Evolutionary conservation across 1,139 yeast species (phyloP), one percentile per base, ranked within the genome.

Genomic region (Arxiozyma heterogenica): DNA sequence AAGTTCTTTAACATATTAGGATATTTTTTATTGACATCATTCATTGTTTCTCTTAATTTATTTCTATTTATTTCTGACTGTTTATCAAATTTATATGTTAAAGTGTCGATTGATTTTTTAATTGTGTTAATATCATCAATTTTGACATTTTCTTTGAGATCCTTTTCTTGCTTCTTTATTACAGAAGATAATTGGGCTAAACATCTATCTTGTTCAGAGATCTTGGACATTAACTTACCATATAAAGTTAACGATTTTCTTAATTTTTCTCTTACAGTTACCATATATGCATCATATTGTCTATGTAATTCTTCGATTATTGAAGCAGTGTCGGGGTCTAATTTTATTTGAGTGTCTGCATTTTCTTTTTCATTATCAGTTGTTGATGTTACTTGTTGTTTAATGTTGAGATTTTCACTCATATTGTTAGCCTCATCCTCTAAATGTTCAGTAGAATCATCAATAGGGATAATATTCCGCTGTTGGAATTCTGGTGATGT

Each of bases 211-310:
- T 66, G 70, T 49, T 58, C 55, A 22, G 57, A 54, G 12, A 67
- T 52, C 52, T 65, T 64, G 12, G 52, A 47, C 20, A 56, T 54
- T 9, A 67, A 51, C 2, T 52, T 20, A 15, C 55, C 53, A 39
- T 64, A 68, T 30, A 65, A 52, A 2, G 52, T 46, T 1, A 58
- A 59, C 7, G 65, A 59, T 22, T 56, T 53, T 23, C 54, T 58
- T 21, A 67, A 49, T 49, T 65, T 66, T 20, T 51, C 45, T 44
- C 61, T 58, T 18, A 67, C 58, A 15, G 63, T 58, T 30, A 58
- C 60, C n/a, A 67, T 57, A 51, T 66, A 67, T 22, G 55, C 55
- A 21, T 63, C 69, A 51, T 67, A 67, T 47, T 64, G 65, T 39
- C 62, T 59, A 52, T 66, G 70, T 50, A 67, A 53, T 22, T 60